Evolutionary conservation across 78 protist species (phyloP), one percentile per base, ranked within the genome.

Genomic region (Monocercomonoides exilis): DNA sequence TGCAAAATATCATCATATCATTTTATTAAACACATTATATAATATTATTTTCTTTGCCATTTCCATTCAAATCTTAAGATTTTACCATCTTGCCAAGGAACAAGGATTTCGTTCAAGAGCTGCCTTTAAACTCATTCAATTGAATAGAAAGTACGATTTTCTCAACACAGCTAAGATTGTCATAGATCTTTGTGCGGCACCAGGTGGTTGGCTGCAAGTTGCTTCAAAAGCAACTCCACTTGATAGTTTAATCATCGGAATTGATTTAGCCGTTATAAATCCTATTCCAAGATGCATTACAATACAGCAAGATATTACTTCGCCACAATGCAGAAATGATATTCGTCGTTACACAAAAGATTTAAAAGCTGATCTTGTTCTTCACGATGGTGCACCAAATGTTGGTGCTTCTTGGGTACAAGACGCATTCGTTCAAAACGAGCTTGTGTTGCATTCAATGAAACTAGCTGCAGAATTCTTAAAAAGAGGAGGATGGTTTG

Each of bases 351-450:
- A 92, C 42, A 87, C 95, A 41, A 86, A 95, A 77, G 63, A 84
- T 41, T 43, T 85, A 85, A 93, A 91, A 63, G 92, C 84, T n/a
- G 98, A 95, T 77, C 92, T 94, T 41, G 99, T 98, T 54, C 87
- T 98, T 44, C 96, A 99, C 93, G 99, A 99, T 88, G 99, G 99
- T 90, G 97, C 99, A 5, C 99, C 99, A 34, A 98, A 97, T 91
- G 95, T 99, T 64, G 99, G 99, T 87, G 43, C 92, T 0, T 36
- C 93, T 5, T 98, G 99, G 99, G 45, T 84, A 2, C 93, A 93
- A 84, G 99, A 98, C 88, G 98, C 99, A 0, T 97, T 84, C 92
- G 77, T 84, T 36, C 99, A 98, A 91, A 89, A 87, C n/a, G 96
- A 93, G 45, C 95, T 98, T 0, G 91, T 89, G 84, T 94, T 98